A percentile compares a stretch with the other conserved stretches of the same genome.
These are phyloP conservation scores for Lophiotrema nucula DNA, from an alignment of 495 filamentous ascomycete genomes.

Conservation along the genomic window DNA sequence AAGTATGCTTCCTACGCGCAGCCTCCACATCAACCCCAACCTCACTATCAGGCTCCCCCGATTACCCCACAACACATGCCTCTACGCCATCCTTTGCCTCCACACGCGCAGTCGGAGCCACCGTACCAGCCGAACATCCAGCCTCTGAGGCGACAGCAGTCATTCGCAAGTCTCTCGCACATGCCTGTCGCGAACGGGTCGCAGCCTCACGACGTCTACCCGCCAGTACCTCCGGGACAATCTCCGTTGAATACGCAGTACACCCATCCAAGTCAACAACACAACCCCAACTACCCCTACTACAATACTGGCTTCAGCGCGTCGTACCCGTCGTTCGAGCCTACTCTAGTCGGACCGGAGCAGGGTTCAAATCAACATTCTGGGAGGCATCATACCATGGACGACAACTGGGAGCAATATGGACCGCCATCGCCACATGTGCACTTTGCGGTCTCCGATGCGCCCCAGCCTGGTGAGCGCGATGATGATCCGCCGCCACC, in stretches of 20 bases:
- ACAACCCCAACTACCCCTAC: conserved; percentile 1
- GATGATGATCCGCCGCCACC: conserved; percentile 28
- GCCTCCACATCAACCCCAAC: conserved; percentile 4
- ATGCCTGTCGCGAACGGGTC: conserved; percentile 28
- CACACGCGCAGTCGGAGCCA: neutral
- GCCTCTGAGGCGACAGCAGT: conserved; percentile 16
- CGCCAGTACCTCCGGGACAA: conserved; percentile 9
- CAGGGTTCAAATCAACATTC: neutral
- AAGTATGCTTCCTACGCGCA: conserved; percentile 19
- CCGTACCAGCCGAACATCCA: conserved; percentile 16
- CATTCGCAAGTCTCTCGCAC: conserved; percentile 21
- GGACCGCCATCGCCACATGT: conserved; percentile 1
- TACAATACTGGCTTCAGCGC: conserved; percentile 19
- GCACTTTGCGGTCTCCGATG: neutral
- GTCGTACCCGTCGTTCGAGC: conserved; percentile 6
- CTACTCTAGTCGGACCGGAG: neutral
- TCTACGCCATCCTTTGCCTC: neutral
- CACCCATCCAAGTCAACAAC: neutral
- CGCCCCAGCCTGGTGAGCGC: neutral
- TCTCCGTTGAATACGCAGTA: neutral
- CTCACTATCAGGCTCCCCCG: conserved; percentile 8
- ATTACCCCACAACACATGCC: neutral
- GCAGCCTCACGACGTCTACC: neutral
- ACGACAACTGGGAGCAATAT: conserved; percentile 25
- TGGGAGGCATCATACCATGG: conserved; percentile 5